phyloP scores from a whole-genome alignment of 1,284 basidiomycete species.

The Pyrrhoderma lamaoense region DNA sequence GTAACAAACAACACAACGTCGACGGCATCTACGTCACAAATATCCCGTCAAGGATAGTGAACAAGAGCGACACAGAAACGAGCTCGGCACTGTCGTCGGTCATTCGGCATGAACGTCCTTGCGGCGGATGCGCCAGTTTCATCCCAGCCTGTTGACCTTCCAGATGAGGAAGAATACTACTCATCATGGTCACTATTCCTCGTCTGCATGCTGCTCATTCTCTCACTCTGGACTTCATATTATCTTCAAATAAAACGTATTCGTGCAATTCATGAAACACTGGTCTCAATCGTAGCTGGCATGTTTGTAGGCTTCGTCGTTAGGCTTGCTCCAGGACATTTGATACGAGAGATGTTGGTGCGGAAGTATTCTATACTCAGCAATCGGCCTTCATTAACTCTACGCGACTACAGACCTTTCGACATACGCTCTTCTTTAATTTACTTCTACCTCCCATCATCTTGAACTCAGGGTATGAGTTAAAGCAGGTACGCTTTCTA shows the following conservation, averaged over 20 bases:
- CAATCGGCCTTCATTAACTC: background rate
- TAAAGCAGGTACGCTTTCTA: constrained; percentile 72
- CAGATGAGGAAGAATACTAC: constrained; percentile 83
- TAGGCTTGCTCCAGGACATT: constrained; percentile 83
- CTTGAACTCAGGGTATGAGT: constrained; percentile 94
- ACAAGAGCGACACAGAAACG: too few relatives aligned
- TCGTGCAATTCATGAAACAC: constrained; percentile 92
- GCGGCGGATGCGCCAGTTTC: background rate
- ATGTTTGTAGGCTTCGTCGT: constrained; percentile 95
- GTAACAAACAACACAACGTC: too few relatives aligned
- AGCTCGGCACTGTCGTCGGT: too few relatives aligned
- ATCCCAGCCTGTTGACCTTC: constrained; percentile 24
- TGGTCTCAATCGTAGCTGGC: constrained; percentile 92
- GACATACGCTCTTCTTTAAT: constrained; percentile 98
- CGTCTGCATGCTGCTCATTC: constrained; percentile 88
- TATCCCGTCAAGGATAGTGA: too few relatives aligned
- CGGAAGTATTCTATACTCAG: constrained; percentile 1
- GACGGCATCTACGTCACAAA: too few relatives aligned
- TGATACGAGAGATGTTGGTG: constrained; percentile 96
- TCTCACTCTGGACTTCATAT: constrained; percentile 95
- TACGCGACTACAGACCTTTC: constrained; percentile 74
- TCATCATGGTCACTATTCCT: constrained; percentile 93
- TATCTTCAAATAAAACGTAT: constrained; percentile 97
- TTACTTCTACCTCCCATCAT: constrained; percentile 96
- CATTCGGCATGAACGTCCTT: too few relatives aligned